Percentiles rank a stretch among this genome's conserved stretches.
These are phyloP conservation scores for Lachancea kluyveri DNA, from an alignment of 805 yeast species.

Conservation along the genomic window DNA sequence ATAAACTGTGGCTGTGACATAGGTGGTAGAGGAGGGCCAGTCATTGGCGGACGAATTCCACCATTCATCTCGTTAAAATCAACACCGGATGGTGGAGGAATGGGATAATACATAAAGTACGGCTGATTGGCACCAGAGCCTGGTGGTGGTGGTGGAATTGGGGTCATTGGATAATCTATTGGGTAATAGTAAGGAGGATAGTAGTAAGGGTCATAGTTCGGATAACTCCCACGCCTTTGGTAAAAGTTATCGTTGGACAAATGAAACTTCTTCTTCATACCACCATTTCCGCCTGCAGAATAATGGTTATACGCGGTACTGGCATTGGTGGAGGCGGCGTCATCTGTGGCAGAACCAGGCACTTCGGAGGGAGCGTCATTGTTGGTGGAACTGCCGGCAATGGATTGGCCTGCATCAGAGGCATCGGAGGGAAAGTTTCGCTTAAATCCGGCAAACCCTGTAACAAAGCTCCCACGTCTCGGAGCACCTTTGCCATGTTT, in stretches of 20 bases:
- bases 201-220: slow-evolving; percentile 8
- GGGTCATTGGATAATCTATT: slow-evolving; percentile 24
- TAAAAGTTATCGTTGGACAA: too few relatives aligned
- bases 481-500: too few relatives aligned
- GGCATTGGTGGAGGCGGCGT: slow-evolving; percentile 12
- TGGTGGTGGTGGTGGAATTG: slow-evolving; percentile 14
- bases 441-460: too few relatives aligned
- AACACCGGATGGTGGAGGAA: slow-evolving; percentile 24
- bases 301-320: slow-evolving; percentile 22
- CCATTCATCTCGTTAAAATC: slow-evolving; percentile 8
- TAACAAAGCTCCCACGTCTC: too few relatives aligned
- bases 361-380: slow-evolving; percentile 21
- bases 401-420: too few relatives aligned
- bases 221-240: slow-evolving; percentile 6
- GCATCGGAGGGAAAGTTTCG: too few relatives aligned
- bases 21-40: slow-evolving; percentile 15
- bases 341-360: slow-evolving; percentile 19
- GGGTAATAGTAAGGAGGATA: slow-evolving; percentile 27
- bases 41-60: slow-evolving; percentile 3
- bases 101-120: slow-evolving; percentile 28
- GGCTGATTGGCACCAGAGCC: slow-evolving; percentile 17
- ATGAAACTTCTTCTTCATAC: slow-evolving; percentile 12
- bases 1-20: slow-evolving; percentile 14
- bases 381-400: too few relatives aligned
- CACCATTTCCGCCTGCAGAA: slow-evolving; percentile 29